Evolutionary conservation across 2,329 filamentous ascomycete genomes (phyloP), one percentile per base, ranked within the genome.

Genomic region (Proliferodiscus dingleyae): DNA sequence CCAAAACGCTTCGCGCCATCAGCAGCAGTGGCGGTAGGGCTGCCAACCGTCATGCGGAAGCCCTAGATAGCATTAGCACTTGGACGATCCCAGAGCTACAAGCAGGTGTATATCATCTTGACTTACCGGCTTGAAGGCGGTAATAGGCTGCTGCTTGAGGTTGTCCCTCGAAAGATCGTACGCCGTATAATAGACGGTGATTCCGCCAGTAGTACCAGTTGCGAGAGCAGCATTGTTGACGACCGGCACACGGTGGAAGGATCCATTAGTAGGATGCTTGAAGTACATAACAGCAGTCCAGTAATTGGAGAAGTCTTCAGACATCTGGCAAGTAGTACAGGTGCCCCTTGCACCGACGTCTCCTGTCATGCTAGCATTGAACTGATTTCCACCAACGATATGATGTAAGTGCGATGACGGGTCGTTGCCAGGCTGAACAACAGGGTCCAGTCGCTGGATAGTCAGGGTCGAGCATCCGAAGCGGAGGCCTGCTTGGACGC

Each of bases 201-300:
- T 15, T 24, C 51, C 51, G 33, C 51, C 51, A 19, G 37, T 23
- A 2, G 51, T 46, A 37, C 46, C 44, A 49, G 22, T 7, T 45
- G 48, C 23, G 46, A 43, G 28, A 43, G 39, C 10, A 37, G 46
- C 28, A 50, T 2, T 40, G 29, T 26, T 26, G 24, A 26, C 24
- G 11, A 26, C 22, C 6, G 51, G 46, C 4, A 54, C 46, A 3
- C 46, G 49, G 18, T 49, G 41, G 30, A 49, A 54, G 11, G 49
- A 49, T n/a, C 51, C 51, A 29, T 54, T 54, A 10, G 47, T 38
- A 19, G 51, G 46, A 40, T 46, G 41, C 36, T 52, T 51, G 30
- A 54, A 54, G 44, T 43, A 54, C 15, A 54, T 23, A n/a, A 57
- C 59, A 39, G 59, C 57, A 11, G 41, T 65, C 38, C 60, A 61